These are phyloP conservation scores for Cyclotella atomus DNA, from an alignment of 108 stramenopile species.

Conservation along the genomic window DNA sequence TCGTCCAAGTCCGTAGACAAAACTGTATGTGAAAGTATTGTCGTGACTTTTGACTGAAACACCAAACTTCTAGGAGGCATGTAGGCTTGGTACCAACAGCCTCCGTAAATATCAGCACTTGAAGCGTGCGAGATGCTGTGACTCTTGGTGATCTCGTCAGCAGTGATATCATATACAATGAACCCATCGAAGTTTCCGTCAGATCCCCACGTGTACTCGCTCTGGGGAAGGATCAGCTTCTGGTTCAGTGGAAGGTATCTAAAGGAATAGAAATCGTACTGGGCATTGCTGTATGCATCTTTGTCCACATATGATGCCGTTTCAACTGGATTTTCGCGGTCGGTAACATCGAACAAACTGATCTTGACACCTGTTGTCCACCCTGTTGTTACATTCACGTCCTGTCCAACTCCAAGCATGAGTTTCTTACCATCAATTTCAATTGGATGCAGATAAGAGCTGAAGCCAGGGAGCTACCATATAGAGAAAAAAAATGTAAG, in stretches of 20 bases:
- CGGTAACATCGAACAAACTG: slow-evolving; percentile 41
- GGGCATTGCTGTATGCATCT: slow-evolving; percentile 38
- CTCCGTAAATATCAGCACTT: slow-evolving; percentile 23
- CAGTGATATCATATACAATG: slow-evolving; percentile 41
- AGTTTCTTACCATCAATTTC: slow-evolving; percentile 33
- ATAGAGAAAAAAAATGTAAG: background rate
- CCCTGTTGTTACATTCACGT: slow-evolving; percentile 31
- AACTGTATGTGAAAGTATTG: slow-evolving; percentile 46
- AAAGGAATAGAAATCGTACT: slow-evolving; percentile 44
- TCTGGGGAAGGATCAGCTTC: slow-evolving; percentile 49
- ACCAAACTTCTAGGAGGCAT: slow-evolving; percentile 45
- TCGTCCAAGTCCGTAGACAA: slow-evolving; percentile 38
- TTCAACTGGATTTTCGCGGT: slow-evolving; percentile 37
- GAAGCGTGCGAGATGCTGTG: slow-evolving; percentile 47
- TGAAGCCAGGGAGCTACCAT: slow-evolving; percentile 50
- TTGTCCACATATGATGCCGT: slow-evolving; percentile 33
- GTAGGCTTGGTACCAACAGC: slow-evolving; percentile 52
- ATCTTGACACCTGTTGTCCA: slow-evolving; percentile 42
- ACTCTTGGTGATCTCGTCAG: slow-evolving; percentile 26
- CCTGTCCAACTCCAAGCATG: slow-evolving; percentile 47
- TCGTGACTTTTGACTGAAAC: slow-evolving; percentile 41
- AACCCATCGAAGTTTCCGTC: slow-evolving; percentile 55
- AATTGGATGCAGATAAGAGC: slow-evolving; percentile 47
- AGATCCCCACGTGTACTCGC: slow-evolving; percentile 29
- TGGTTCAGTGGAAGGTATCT: slow-evolving; percentile 41